Conservation (phyloP, 2,329 filamentous ascomycete genomes). For the Ophiostoma tasmaniense region DNA sequence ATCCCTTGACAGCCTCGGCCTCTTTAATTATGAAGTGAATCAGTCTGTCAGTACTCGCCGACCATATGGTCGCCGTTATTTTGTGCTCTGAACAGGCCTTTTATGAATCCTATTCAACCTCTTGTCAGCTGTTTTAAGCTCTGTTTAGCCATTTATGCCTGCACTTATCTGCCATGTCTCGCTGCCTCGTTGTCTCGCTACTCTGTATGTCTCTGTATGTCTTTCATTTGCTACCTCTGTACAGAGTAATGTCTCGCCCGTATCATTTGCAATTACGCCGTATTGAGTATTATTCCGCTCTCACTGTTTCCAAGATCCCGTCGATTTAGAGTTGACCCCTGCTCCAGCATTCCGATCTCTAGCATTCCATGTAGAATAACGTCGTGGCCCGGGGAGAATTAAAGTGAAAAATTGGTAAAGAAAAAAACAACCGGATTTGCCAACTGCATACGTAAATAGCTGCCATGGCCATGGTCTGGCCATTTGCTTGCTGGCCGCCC, state of each 20-base stretch:
- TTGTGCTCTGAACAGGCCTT: neutral
- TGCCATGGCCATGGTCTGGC: neutral
- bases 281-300: neutral
- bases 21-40: neutral
- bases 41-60: neutral
- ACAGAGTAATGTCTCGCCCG: neutral
- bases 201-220: neutral
- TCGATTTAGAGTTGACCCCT: neutral
- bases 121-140: too few relatives aligned
- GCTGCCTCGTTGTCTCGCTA: neutral
- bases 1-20: neutral
- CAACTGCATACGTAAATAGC: neutral
- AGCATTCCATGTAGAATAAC: neutral
- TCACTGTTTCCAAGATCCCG: neutral
- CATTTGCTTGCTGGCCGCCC: neutral
- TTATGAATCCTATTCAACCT: neutral
- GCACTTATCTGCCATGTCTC: neutral
- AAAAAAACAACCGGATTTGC: neutral
- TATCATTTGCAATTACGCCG: neutral
- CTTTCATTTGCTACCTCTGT: neutral
- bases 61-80: constrained; percentile 3
- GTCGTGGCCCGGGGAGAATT: neutral
- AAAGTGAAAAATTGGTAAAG: neutral
- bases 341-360: neutral
- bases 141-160: too few relatives aligned